Base-by-base conservation (phyloP, 2,329 filamentous ascomycete genomes). In the Aspergillus aculeatinus region DNA sequence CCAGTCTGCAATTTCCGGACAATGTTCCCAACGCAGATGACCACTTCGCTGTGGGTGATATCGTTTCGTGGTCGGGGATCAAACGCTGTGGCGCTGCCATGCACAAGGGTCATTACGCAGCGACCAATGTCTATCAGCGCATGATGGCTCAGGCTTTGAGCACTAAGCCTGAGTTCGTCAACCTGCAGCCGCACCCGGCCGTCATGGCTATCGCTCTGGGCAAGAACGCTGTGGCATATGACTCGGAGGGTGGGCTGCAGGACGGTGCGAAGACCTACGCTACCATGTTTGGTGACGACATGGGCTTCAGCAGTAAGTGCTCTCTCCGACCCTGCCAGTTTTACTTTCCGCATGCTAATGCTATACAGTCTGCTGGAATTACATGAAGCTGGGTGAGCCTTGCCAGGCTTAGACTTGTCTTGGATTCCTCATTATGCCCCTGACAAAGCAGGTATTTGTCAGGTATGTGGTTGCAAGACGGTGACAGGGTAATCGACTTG, bases 21-120 rank as follows among this genome's bases (percentile, higher is more conserved):
- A 76, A 76, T 0, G 78, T 85, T 0, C 80, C 86, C 4, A 88
- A 91, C 63, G 75, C 83, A 12, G 76, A 79, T 0, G 74, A 76
- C 29, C 90, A 93, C 72, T 89, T 88, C 68, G 89, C 87, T 12
- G 81, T 85, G 25, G 90, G 90, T 16, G 90, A 94, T 70, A 78
- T 90, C 16, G 84, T 83, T 33, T 78, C 80, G 51, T 93, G 90
- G 90, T 84, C 87, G 0, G 90, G 89, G 48, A 92, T 94, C 77
- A 93, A 92, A 79, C 87, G 90, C 49, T 91, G 88, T 67, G 90
- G 90, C 25, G 85, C 81, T 16, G 90, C 90, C 35, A 90, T 93
- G 83, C 85, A 89, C 69, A 87, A 88, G 80, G 90, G 89, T 42
- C 84, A 87, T 68, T 81, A 83, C 62, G 84, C 84, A 3, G 89